phyloP scores from a whole-genome alignment of 2,329 filamentous ascomycete species.

The Sordariomycetes sp. region DNA sequence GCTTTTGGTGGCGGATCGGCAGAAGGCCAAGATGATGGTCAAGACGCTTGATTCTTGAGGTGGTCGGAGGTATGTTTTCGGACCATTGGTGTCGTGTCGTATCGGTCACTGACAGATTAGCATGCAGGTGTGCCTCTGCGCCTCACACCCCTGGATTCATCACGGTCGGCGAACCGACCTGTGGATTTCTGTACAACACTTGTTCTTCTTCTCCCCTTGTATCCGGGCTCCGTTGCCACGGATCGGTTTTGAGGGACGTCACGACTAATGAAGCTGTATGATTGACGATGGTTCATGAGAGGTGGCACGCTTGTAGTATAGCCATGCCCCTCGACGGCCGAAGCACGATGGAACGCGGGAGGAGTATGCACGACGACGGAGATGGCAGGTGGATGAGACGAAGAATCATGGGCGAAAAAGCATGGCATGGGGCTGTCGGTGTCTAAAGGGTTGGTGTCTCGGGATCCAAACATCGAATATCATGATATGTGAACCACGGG shows the following conservation, averaged over 20 bases:
- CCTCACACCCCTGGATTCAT: no score
- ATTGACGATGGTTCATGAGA: not conserved
- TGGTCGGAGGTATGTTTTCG: not conserved
- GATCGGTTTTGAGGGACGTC: not conserved
- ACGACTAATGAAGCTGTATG: not conserved
- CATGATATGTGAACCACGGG: not conserved
- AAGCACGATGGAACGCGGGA: not conserved
- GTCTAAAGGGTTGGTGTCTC: not conserved
- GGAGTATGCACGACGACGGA: not conserved
- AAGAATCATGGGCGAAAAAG: not conserved
- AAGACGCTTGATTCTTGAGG: slow-evolving; percentile 33
- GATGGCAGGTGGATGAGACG: not conserved
- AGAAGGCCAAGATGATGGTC: slow-evolving; percentile 60
- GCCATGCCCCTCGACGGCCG: no score
- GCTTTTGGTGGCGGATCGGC: slow-evolving; percentile 55
- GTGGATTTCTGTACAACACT: not conserved
- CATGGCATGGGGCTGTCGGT: not conserved
- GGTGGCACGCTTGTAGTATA: not conserved
- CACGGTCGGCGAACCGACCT: not conserved
- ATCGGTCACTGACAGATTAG: not conserved
- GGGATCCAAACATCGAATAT: not conserved
- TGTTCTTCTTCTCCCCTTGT: not conserved
- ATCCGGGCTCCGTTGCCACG: no score
- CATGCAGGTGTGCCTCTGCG: no score
- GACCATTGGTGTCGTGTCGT: no score